A percentile compares a stretch with the other conserved stretches of the same genome.
Evolutionary conservation across 2,329 filamentous ascomycete genomes (phyloP).

Genomic region (Plenodomus biglobosus): DNA sequence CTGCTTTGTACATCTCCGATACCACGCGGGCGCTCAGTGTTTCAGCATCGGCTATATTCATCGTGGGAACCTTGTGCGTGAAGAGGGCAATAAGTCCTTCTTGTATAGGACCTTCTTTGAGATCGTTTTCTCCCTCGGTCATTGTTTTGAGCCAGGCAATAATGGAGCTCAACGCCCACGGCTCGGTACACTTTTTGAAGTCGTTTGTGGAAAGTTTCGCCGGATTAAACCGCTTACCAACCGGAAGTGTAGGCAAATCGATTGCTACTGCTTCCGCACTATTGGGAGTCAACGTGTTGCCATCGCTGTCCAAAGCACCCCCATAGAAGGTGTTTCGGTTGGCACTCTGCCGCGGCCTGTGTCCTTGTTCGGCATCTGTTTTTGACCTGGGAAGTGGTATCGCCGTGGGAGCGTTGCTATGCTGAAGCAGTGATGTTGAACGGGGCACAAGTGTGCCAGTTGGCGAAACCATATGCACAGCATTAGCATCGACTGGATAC

Average conservation of each 20-base stretch:
- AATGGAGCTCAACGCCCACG: constrained; percentile 91
- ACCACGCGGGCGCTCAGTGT: constrained; percentile 77
- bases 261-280: constrained; percentile 61
- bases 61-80: constrained; percentile 91
- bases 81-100: constrained; percentile 89
- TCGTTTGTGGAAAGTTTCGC: constrained; percentile 79
- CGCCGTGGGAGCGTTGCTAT: constrained; percentile 76
- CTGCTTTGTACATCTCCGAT: constrained; percentile 74
- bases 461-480: constrained; percentile 37
- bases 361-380: constrained; percentile 77
- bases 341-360: constrained; percentile 45
- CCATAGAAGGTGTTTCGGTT: constrained; percentile 42
- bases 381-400: constrained; percentile 86
- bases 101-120: constrained; percentile 80
- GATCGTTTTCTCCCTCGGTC: constrained; percentile 86
- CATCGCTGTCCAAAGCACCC: constrained; percentile 45
- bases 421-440: constrained; percentile 70
- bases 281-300: constrained; percentile 58
- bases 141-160: constrained; percentile 84
- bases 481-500: constrained; percentile 36
- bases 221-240: constrained; percentile 79
- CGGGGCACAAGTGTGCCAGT: constrained; percentile 39
- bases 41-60: constrained; percentile 98
- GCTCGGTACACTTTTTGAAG: constrained; percentile 81
- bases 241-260: constrained; percentile 81